A percentile compares a stretch with the other conserved stretches of the same genome.
Evolutionary conservation across 257 asterid species (phyloP).

Genomic region (Solanum raphanifolium): DNA sequence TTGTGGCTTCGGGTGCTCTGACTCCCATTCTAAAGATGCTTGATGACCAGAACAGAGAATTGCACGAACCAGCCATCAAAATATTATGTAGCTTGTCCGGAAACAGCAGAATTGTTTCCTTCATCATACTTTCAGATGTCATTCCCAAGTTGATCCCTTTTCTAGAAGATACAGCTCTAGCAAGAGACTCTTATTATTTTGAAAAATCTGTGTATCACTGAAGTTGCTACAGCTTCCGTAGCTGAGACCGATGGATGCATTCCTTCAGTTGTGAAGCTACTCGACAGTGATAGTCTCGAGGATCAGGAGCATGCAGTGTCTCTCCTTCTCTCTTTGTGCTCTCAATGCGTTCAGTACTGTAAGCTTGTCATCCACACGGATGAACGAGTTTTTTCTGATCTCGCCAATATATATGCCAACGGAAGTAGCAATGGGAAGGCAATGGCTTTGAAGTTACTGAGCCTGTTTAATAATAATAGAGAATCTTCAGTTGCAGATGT

Average conservation of each 20-base stretch:
- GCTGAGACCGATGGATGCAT: conserved; percentile 47
- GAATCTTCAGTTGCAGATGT: not conserved
- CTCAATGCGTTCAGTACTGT: conserved; percentile 54
- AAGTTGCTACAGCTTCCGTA: conserved; percentile 31
- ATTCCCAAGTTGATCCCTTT: not conserved
- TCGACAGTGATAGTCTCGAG: conserved; percentile 49
- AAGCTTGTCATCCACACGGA: conserved; percentile 54
- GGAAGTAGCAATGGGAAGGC: conserved; percentile 83
- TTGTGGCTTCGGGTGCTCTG: conserved; percentile 48
- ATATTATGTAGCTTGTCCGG: conserved; percentile 42
- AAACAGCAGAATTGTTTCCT: not conserved
- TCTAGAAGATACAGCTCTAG: conserved; percentile 47
- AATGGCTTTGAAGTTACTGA: conserved; percentile 77
- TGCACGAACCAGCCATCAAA: conserved; percentile 42
- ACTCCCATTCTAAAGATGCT: conserved; percentile 38
- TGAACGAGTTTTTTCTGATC: conserved; percentile 76
- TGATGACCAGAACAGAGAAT: conserved; percentile 30
- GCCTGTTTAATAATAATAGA: conserved; percentile 18
- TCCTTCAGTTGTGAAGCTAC: conserved; percentile 26
- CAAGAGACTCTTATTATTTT: conserved; percentile 68
- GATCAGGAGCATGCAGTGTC: conserved; percentile 94
- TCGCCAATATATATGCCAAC: conserved; percentile 67
- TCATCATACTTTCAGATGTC: not conserved
- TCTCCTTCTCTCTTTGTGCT: conserved; percentile 65
- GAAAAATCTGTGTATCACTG: conserved; percentile 45